Conservation (phyloP, 2,329 filamentous ascomycete species). For the Curvularia sp. region DNA sequence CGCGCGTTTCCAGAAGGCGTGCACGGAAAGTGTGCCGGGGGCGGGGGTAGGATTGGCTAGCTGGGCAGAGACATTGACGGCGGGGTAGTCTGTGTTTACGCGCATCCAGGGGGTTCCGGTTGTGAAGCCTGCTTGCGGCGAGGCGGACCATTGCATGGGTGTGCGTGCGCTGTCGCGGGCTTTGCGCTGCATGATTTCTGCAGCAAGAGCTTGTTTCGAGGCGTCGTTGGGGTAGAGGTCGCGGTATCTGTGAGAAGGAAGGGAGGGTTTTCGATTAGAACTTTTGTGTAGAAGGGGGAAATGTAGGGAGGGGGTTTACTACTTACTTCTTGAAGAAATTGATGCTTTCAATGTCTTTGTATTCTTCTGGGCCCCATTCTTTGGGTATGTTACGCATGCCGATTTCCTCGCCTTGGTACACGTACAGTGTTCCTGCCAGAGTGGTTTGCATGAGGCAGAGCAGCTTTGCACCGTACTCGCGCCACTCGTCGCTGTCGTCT, state of each 20-base stretch:
- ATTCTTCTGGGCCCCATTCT: conserved; percentile 55
- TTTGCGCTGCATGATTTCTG: conserved; percentile 61
- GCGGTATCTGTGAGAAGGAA: conserved; percentile 34
- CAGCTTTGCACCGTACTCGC: conserved; percentile 58
- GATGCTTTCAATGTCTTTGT: conserved; percentile 63
- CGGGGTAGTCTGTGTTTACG: conserved; percentile 62
- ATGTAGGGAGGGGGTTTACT: background rate
- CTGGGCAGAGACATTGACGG: conserved; percentile 66
- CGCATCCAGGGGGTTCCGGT: conserved; percentile 67
- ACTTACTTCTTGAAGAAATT: conserved; percentile 60
- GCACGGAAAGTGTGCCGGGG: conserved; percentile 56
- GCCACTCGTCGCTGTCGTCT: conserved; percentile 57
- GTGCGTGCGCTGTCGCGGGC: conserved; percentile 71
- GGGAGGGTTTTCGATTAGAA: background rate
- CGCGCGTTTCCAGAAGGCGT: conserved; percentile 67
- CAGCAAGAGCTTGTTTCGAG: conserved; percentile 38
- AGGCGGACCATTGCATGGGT: conserved; percentile 71
- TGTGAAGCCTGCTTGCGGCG: conserved; percentile 68
- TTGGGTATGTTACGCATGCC: conserved; percentile 59
- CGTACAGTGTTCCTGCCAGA: conserved; percentile 57
- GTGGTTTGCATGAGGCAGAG: conserved; percentile 59
- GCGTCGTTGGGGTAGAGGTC: conserved; percentile 39
- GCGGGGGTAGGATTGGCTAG: conserved; percentile 36
- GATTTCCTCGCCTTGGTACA: conserved; percentile 62
- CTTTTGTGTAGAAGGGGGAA: too few species aligned